A percentile compares a stretch with the other conserved stretches of the same genome.
Evolutionary conservation across 2,329 filamentous ascomycete species (phyloP).

Genomic region (Blastomyces gilchristii): DNA sequence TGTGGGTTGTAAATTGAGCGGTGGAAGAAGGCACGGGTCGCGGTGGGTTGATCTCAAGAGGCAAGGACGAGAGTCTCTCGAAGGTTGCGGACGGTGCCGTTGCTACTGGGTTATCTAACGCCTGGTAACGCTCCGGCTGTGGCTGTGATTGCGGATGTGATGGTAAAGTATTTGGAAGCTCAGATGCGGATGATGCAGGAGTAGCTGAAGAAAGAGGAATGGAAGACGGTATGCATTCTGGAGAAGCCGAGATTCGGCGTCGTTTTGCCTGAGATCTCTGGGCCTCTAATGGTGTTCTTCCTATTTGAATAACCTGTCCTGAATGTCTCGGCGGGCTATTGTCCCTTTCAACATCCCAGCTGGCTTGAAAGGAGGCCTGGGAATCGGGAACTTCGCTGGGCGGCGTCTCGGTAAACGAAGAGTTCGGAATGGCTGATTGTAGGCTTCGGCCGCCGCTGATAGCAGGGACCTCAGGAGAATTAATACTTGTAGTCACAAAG

Average conservation of each 20-base stretch:
- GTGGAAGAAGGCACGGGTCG: conserved; percentile 42
- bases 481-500: not conserved
- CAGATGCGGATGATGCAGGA: not conserved
- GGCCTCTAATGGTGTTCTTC: conserved; percentile 11
- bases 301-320: conserved; percentile 12
- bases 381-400: conserved; percentile 34
- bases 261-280: conserved; percentile 12
- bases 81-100: not conserved
- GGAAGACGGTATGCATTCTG: conserved; percentile 13
- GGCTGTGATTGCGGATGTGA: not conserved
- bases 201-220: conserved; percentile 2
- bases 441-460: not conserved
- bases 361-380: conserved; percentile 21
- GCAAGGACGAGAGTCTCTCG: conserved; percentile 17
- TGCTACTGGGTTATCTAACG: not conserved
- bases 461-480: not conserved
- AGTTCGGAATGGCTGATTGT: not conserved
- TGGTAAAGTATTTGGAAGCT: not conserved
- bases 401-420: conserved; percentile 20
- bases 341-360: conserved; percentile 6
- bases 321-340: not conserved
- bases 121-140: not conserved
- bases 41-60: conserved; percentile 42
- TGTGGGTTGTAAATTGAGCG: conserved; percentile 40
- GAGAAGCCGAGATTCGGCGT: conserved; percentile 11